Percentiles rank a stretch among this genome's conserved stretches.
Evolutionary conservation across 192 early-diverging fungal species (phyloP).

Genomic region (Piromyces sp.): DNA sequence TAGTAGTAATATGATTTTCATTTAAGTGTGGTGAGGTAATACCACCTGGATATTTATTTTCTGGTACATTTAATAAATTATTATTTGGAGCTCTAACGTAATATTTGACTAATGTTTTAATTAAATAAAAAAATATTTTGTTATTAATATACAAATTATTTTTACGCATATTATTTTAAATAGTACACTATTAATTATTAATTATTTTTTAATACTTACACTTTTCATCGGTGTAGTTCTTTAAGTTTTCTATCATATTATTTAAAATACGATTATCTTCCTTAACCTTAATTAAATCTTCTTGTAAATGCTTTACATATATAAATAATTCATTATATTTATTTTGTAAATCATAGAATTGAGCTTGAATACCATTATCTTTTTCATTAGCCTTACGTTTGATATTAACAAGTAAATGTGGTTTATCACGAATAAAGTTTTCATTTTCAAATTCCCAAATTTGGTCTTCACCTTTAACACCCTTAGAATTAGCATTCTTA

Average conservation of each 20-base stretch:
- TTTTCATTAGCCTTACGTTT: constrained; percentile 29
- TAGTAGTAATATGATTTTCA: background rate
- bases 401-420: constrained; percentile 71
- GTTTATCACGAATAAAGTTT: constrained; percentile 58
- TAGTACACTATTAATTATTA: no score
- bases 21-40: background rate
- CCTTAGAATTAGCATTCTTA: constrained; percentile 18
- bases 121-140: background rate
- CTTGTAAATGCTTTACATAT: background rate
- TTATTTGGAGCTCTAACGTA: background rate
- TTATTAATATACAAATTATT: no score
- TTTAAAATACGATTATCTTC: background rate
- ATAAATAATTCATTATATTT: background rate
- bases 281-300: background rate
- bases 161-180: no score
- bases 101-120: no score
- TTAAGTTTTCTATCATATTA: background rate
- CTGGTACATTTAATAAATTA: background rate
- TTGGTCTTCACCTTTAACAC: constrained; percentile 72
- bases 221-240: background rate
- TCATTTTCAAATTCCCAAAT: constrained; percentile 80
- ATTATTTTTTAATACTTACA: background rate
- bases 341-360: background rate
- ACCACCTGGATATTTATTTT: background rate
- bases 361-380: background rate